Percentiles rank a stretch among this genome's conserved stretches.
These are phyloP conservation scores for Nowakowskiella sp. DNA, from an alignment of 192 early-diverging fungal genomes.

Conservation along the genomic window DNA sequence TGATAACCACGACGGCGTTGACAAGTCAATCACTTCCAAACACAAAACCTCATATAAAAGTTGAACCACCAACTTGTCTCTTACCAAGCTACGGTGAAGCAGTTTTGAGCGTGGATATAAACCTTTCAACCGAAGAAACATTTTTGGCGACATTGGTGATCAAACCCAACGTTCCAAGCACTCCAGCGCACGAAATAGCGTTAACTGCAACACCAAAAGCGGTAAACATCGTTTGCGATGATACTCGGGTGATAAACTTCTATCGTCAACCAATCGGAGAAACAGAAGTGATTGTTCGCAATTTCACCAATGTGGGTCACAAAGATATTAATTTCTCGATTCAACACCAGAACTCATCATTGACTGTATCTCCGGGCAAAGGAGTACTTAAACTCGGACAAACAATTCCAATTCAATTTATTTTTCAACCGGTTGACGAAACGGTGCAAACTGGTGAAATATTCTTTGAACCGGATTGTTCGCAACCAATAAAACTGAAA, in stretches of 20 bases:
- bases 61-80: constrained; percentile 34
- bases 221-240: constrained; percentile 50
- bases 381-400: constrained; percentile 45
- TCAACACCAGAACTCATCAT: constrained; percentile 33
- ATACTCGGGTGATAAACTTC: constrained; percentile 50
- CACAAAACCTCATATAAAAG: constrained; percentile 34
- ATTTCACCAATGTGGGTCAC: constrained; percentile 55
- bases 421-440: constrained; percentile 47
- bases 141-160: constrained; percentile 49
- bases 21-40: constrained; percentile 36
- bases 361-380: constrained; percentile 33
- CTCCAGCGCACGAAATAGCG: constrained; percentile 44
- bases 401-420: constrained; percentile 38
- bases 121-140: constrained; percentile 51
- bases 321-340: constrained; percentile 43
- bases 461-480: constrained; percentile 51
- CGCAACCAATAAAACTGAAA: constrained; percentile 51
- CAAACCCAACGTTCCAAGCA: constrained; percentile 40
- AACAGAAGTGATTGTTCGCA: constrained; percentile 38
- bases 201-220: constrained; percentile 54
- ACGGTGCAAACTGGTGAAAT: constrained; percentile 39
- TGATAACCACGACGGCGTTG: constrained; percentile 38
- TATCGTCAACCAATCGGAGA: constrained; percentile 53
- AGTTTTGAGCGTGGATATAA: constrained; percentile 39
- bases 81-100: constrained; percentile 49